Conservation (phyloP, 2,329 filamentous ascomycete species). For the Phyllosticta citrichinensis region DNA sequence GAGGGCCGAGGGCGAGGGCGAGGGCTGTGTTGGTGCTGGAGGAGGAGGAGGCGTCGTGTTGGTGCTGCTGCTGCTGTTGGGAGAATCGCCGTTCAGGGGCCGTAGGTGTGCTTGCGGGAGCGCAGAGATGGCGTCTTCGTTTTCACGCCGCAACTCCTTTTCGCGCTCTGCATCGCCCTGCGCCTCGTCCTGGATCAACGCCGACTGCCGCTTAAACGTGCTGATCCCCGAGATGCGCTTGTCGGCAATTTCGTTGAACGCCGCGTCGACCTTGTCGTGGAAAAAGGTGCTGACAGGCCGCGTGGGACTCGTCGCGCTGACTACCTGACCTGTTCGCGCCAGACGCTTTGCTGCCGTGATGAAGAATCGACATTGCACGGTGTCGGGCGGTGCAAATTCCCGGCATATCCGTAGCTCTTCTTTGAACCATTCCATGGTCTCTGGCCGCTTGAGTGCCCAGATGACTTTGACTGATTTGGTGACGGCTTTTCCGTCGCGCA, state of each 20-base stretch:
- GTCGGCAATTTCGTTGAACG: slow-evolving; percentile 75
- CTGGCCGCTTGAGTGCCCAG: slow-evolving; percentile 85
- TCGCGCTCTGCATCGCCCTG: slow-evolving; percentile 70
- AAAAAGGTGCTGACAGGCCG: slow-evolving; percentile 63
- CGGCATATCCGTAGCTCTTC: slow-evolving; percentile 88
- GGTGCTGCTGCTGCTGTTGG: background rate
- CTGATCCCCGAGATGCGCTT: slow-evolving; percentile 43
- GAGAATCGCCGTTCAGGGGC: slow-evolving; percentile 12
- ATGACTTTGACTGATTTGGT: slow-evolving; percentile 84
- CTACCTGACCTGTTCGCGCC: slow-evolving; percentile 35
- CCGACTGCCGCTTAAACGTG: slow-evolving; percentile 57
- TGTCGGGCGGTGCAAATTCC: slow-evolving; percentile 77
- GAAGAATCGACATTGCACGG: slow-evolving; percentile 89
- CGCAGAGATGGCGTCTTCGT: slow-evolving; percentile 75
- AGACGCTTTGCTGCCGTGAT: slow-evolving; percentile 66
- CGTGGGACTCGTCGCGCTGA: slow-evolving; percentile 42
- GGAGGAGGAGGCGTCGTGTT: background rate
- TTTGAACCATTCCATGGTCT: slow-evolving; percentile 96
- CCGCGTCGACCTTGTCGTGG: slow-evolving; percentile 79
- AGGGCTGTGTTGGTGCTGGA: background rate
- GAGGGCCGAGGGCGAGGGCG: background rate
- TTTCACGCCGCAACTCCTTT: slow-evolving; percentile 66
- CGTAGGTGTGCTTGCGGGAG: slow-evolving; percentile 51
- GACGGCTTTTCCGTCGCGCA: slow-evolving; percentile 89
- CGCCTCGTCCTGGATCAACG: slow-evolving; percentile 71